Percentiles rank a stretch among this genome's conserved stretches.
Evolutionary conservation across 441 rosid species (phyloP).

Genomic region (Pelargonium myrrhifolium): DNA sequence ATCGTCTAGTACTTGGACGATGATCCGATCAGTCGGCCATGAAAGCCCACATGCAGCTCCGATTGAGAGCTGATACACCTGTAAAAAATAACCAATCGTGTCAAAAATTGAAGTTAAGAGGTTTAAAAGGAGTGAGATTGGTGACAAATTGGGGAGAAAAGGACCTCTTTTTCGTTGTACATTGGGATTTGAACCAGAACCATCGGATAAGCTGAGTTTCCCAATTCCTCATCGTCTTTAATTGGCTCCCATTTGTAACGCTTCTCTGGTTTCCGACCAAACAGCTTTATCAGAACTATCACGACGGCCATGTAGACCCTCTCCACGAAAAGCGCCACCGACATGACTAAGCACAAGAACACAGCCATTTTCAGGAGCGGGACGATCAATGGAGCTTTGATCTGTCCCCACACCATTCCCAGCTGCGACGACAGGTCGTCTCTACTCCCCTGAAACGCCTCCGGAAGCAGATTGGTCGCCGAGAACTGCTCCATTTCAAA

Average conservation of each 20-base stretch:
- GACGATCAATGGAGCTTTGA: background rate
- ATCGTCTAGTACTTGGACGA: conserved; percentile 91
- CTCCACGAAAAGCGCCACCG: background rate
- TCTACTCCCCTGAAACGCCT: conserved; percentile 39
- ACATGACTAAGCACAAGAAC: background rate
- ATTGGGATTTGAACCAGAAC: conserved; percentile 65
- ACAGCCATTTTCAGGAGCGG: background rate
- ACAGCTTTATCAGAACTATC: background rate
- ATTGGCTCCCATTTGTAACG: conserved; percentile 54
- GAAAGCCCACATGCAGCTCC: conserved; percentile 98
- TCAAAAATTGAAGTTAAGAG: too few relatives aligned
- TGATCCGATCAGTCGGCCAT: conserved; percentile 76
- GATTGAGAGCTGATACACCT: conserved; percentile 87
- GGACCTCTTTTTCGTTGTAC: conserved; percentile 68
- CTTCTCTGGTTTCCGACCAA: conserved; percentile 28
- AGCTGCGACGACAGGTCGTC: conserved; percentile 40
- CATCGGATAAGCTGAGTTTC: conserved; percentile 45
- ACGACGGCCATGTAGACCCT: conserved; percentile 2
- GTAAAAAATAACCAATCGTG: background rate
- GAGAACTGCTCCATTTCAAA: conserved; percentile 44
- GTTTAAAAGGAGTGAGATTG: conserved; percentile 2
- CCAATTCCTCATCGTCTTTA: conserved; percentile 47
- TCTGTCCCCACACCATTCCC: background rate
- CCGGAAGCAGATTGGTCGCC: conserved; percentile 38
- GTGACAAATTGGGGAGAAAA: background rate